phyloP scores from a whole-genome alignment of 2,329 filamentous ascomycete genomes.

The Alternaria conjuncta region DNA sequence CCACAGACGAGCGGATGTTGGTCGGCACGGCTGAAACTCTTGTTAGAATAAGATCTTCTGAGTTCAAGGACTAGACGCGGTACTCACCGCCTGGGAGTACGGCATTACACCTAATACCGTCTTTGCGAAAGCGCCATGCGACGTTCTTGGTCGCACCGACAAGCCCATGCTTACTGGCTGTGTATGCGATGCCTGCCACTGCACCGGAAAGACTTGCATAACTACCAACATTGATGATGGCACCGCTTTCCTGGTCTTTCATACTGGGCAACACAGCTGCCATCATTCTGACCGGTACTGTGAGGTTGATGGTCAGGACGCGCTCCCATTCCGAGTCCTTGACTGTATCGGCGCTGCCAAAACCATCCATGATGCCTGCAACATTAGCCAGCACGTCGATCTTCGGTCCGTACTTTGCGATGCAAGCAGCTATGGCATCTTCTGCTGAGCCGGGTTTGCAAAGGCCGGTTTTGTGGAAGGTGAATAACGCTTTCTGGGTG shows the following conservation, averaged over 20 bases:
- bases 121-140: conserved; percentile 54
- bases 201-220: conserved; percentile 47
- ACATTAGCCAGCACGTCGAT: conserved; percentile 54
- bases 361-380: conserved; percentile 53
- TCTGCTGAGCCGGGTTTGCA: conserved; percentile 16
- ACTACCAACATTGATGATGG: conserved; percentile 51
- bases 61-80: not conserved
- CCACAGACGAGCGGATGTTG: conserved; percentile 18
- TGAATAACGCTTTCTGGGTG: conserved; percentile 5
- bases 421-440: conserved; percentile 22
- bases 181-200: conserved; percentile 54
- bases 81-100: conserved; percentile 50
- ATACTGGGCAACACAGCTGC: conserved; percentile 53
- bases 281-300: conserved; percentile 54
- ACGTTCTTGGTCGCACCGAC: conserved; percentile 58
- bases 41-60: not conserved
- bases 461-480: conserved; percentile 29
- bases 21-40: conserved; percentile 14
- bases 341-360: conserved; percentile 47
- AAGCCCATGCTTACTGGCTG: conserved; percentile 54
- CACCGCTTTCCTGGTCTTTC: conserved; percentile 48
- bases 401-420: conserved; percentile 19
- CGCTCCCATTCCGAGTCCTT: conserved; percentile 50
- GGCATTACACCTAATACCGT: conserved; percentile 56
- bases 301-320: conserved; percentile 52